Conservation (phyloP, 1,139 yeast genomes). For the Suhomyces yuchorum region DNA sequence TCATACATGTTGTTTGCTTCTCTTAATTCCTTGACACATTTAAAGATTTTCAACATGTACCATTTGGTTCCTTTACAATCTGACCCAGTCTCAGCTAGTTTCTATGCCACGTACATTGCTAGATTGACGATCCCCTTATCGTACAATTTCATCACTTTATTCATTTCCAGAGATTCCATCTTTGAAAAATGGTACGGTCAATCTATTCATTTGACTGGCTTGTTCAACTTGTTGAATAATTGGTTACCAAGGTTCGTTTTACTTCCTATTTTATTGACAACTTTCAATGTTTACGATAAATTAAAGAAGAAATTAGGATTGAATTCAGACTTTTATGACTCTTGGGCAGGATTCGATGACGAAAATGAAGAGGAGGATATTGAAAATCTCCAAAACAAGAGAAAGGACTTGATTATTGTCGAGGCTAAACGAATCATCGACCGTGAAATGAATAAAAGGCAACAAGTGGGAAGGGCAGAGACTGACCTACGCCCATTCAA, state of each 20-base stretch:
- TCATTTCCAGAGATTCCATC: constrained; percentile 49
- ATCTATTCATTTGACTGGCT: constrained; percentile 72
- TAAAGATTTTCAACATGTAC: constrained; percentile 74
- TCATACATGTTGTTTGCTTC: constrained; percentile 71
- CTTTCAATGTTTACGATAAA: constrained; percentile 70
- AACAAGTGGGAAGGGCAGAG: constrained; percentile 17
- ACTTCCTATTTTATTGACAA: constrained; percentile 64
- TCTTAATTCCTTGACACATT: constrained; percentile 63
- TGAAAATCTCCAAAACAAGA: constrained; percentile 25
- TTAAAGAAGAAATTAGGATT: constrained; percentile 52
- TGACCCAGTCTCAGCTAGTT: constrained; percentile 73
- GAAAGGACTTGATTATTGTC: constrained; percentile 42
- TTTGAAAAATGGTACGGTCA: constrained; percentile 69
- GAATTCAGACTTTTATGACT: constrained; percentile 54
- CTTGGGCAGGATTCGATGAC: constrained; percentile 30
- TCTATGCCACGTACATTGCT: constrained; percentile 79
- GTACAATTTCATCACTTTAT: constrained; percentile 72
- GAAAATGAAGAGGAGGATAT: constrained; percentile 15
- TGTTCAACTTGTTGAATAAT: constrained; percentile 71
- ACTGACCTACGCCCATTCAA: constrained; percentile 32
- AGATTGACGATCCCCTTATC: constrained; percentile 81
- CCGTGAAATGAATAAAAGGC: constrained; percentile 37
- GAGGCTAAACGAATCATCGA: constrained; percentile 46
- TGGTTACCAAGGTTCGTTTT: constrained; percentile 74
- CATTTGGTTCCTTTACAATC: constrained; percentile 70